These are phyloP conservation scores for Suillus variegatus DNA, from an alignment of 768 basidiomycete species.

Conservation along the genomic window DNA sequence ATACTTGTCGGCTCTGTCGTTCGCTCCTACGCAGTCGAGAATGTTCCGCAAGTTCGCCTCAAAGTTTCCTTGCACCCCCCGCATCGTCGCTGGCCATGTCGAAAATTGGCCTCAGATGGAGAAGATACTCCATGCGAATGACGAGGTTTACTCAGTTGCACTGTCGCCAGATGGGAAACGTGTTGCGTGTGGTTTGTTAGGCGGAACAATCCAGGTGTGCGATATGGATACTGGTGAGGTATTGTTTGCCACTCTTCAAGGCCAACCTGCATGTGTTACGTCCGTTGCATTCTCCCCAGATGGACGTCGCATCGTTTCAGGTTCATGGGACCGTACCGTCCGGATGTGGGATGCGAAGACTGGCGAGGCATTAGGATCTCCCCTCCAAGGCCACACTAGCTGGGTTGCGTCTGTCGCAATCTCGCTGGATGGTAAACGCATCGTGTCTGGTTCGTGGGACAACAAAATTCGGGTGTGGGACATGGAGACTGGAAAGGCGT, in stretches of 20 bases:
- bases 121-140: background rate
- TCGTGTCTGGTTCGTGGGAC: background rate
- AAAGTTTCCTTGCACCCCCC: background rate
- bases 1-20: slow-evolving; percentile 27
- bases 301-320: slow-evolving; percentile 27
- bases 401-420: background rate
- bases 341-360: slow-evolving; percentile 11
- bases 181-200: slow-evolving; percentile 11
- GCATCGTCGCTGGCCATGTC: background rate
- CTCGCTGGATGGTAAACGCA: background rate
- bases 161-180: background rate
- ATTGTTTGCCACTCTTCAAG: background rate
- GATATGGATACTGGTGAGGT: slow-evolving; percentile 1
- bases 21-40: slow-evolving; percentile 25
- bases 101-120: slow-evolving; percentile 5
- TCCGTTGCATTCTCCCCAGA: slow-evolving; percentile 29
- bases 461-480: slow-evolving; percentile 15
- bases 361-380: slow-evolving; percentile 17
- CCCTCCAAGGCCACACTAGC: slow-evolving; percentile 8
- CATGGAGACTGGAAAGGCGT: background rate
- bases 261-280: background rate
- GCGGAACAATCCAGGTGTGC: slow-evolving; percentile 8
- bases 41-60: slow-evolving; percentile 16
- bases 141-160: rapidly evolving
- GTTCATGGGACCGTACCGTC: background rate